Evolutionary conservation across 208 protist genomes (phyloP).

Genomic region (Leishmania turanica): DNA sequence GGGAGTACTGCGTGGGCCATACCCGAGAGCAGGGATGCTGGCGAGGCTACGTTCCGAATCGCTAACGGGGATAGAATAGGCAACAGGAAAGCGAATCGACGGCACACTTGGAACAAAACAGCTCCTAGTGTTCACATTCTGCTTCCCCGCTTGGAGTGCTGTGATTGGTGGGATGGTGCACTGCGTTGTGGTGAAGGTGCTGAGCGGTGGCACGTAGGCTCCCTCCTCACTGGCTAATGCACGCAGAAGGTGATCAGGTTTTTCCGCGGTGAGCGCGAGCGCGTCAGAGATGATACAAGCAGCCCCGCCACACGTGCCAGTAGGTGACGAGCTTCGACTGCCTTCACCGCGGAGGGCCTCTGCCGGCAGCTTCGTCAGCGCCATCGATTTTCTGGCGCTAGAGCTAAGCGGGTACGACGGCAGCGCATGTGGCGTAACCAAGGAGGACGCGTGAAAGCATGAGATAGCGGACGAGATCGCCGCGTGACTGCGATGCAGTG

Average conservation of each 20-base stretch:
- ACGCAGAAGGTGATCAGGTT: background rate
- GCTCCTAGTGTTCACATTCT: constrained; percentile 6
- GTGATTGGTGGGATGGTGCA: background rate
- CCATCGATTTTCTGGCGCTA: background rate
- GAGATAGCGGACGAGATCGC: background rate
- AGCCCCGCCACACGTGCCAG: background rate
- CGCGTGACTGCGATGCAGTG: background rate
- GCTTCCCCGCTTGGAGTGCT: background rate
- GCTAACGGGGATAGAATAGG: background rate
- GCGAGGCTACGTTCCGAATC: constrained; percentile 21
- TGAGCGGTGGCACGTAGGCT: background rate
- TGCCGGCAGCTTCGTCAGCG: background rate
- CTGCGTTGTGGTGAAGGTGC: background rate
- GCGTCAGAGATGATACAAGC: background rate
- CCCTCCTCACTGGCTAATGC: constrained; percentile 1
- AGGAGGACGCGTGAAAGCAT: background rate
- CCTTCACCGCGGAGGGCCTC: background rate
- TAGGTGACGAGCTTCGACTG: background rate
- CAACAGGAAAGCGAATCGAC: constrained; percentile 15
- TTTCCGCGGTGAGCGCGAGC: too few species aligned
- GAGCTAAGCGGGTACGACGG: background rate
- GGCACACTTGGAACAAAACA: constrained; percentile 19
- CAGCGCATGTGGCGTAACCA: background rate
- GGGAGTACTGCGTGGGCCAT: constrained; percentile 23
- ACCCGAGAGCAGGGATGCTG: constrained; percentile 14